Evolutionary conservation across 768 basidiomycete genomes (phyloP).

Genomic region (Tricholoma sp.): DNA sequence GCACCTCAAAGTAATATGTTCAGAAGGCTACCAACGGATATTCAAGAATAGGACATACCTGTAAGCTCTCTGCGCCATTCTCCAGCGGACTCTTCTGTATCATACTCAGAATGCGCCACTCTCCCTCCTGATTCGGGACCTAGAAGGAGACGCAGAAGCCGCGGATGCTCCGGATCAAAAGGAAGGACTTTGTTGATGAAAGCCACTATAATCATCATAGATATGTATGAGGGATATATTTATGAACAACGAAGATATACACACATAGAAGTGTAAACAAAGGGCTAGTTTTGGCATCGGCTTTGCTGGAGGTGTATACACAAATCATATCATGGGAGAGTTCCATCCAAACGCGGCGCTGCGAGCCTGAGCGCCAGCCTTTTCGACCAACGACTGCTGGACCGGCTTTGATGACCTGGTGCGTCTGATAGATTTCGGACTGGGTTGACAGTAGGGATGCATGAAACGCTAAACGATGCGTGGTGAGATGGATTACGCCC

Average conservation of each 20-base stretch:
- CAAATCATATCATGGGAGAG: slow-evolving; percentile 57
- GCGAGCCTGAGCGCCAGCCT: slow-evolving; percentile 31
- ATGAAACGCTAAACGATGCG: slow-evolving; percentile 61
- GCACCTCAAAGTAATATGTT: slow-evolving; percentile 26
- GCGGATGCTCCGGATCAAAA: slow-evolving; percentile 39
- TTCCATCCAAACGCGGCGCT: slow-evolving; percentile 57
- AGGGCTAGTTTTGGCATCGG: slow-evolving; percentile 51
- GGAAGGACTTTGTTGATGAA: slow-evolving; percentile 40
- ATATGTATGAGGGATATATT: background rate
- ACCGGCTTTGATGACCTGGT: slow-evolving; percentile 44
- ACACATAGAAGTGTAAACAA: slow-evolving; percentile 45
- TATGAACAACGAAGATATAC: slow-evolving; percentile 14
- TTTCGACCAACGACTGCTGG: slow-evolving; percentile 42
- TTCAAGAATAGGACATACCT: slow-evolving; percentile 21
- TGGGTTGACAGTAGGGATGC: slow-evolving; percentile 49
- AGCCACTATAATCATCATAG: slow-evolving; percentile 33
- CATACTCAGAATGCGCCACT: slow-evolving; percentile 40
- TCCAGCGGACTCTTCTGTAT: slow-evolving; percentile 49
- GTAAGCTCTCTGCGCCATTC: slow-evolving; percentile 46
- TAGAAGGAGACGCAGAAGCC: slow-evolving; percentile 33
- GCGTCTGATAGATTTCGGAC: slow-evolving; percentile 24
- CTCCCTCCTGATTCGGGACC: slow-evolving; percentile 19
- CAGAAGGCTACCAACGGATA: background rate
- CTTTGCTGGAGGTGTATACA: slow-evolving; percentile 48
- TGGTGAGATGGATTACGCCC: slow-evolving; percentile 62